Base-by-base conservation (phyloP, 805 yeast genomes). In the Saturnispora galanensis region DNA sequence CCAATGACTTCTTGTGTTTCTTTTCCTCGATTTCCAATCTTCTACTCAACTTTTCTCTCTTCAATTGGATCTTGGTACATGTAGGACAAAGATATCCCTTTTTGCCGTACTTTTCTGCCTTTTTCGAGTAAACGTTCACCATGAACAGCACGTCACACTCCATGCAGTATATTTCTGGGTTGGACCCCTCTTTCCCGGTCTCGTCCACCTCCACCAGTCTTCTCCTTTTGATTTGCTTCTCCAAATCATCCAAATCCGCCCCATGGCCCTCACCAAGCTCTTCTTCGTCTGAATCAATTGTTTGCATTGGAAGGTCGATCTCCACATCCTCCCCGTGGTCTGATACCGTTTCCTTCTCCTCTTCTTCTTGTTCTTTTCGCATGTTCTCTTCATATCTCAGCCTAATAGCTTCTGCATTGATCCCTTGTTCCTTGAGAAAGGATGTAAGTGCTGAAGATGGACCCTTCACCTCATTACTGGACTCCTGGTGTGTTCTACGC, bases 361-460 rank as follows among this genome's bases (percentile, higher is more conserved):
- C 21, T n/a, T n/a, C 38, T 13, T 60, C 63, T 48, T 59, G 48
- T 60, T 67, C 71, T 47, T 71, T 58, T 37, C 53, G 50, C 34
- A 53, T 43, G 17, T 57, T 52, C 31, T 52, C 57, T 45, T 61
- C 65, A 42, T 59, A 59, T 44, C 69, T 50, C 41, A 66, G 65
- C 56, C 88, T 70, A 58, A 87, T 87, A 35, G 77, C 79, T 46
- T 79, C 87, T 1, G 96, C 87, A 56, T 69, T 83, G 64, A 89
- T 89, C 31, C 97, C 97, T 62, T 88, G 95, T 46, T 83, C 86
- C 41, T 88, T 70, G 48, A 89, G 70, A 56, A 89, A 89, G 62
- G 84, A 93, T 0, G 96, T 89, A 52, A 89, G 68, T 0, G 97
- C 97, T 52, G 94, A 82, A 66, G 85, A 86, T 38, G 95, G 84